Conservation (phyloP, 1,284 basidiomycete genomes). For the Cutaneotrichosporon dermatis region DNA sequence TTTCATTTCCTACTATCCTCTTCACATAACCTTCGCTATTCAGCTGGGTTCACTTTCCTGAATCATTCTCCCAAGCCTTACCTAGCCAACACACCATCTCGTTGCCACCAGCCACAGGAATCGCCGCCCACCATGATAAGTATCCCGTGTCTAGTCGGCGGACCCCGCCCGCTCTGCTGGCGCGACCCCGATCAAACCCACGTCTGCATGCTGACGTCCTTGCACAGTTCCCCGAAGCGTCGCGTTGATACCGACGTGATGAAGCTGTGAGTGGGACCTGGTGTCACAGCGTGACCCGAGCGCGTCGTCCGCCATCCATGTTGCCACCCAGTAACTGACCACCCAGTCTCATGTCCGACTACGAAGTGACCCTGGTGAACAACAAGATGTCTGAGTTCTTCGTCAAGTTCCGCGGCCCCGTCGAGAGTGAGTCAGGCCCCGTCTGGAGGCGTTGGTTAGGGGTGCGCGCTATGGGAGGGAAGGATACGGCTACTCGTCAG, state of each 20-base stretch:
- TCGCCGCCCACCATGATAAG: conserved; percentile 32
- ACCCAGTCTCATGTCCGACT: conserved; percentile 87
- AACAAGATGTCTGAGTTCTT: conserved; percentile 99
- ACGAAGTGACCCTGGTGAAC: conserved; percentile 93
- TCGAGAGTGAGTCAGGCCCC: conserved; percentile 69
- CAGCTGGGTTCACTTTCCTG: not conserved
- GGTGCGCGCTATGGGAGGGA: not conserved
- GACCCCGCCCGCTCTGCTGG: not conserved
- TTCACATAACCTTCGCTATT: not conserved
- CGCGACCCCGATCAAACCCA: not conserved
- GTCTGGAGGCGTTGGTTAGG: not conserved
- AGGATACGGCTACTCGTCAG: not conserved
- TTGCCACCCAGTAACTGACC: conserved; percentile 13
- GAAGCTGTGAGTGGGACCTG: conserved; percentile 73
- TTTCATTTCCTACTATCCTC: not conserved
- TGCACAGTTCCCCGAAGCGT: conserved; percentile 70
- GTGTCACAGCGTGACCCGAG: not conserved
- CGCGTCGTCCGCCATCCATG: not conserved
- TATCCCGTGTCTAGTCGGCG: conserved; percentile 9
- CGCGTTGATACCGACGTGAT: conserved; percentile 99
- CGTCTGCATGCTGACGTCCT: conserved; percentile 5
- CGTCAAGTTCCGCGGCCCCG: conserved; percentile 88
- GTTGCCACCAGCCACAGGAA: not conserved
- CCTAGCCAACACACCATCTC: not conserved
- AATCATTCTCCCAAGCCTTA: not conserved